Percentiles rank a stretch among this genome's conserved stretches.
Evolutionary conservation across 2,329 filamentous ascomycete genomes (phyloP).

Genomic region (Penicillium capsulatum): DNA sequence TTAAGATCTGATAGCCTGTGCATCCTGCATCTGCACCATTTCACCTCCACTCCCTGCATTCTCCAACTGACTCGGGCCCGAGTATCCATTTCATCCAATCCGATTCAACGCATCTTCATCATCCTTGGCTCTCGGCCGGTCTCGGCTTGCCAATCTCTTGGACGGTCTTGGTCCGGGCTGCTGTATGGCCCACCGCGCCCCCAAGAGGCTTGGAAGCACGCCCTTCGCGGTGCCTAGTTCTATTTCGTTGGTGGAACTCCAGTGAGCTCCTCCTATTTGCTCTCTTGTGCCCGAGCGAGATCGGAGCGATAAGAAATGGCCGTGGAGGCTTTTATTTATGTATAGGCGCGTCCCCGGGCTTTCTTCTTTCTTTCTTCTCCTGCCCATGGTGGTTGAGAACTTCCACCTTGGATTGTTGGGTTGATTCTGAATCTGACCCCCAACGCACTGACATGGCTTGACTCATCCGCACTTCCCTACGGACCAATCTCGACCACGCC

Average conservation of each 20-base stretch:
- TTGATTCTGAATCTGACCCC: too few species aligned
- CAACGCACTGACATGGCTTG: too few species aligned
- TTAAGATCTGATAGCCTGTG: too few species aligned
- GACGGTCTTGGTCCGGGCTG: conserved; percentile 1
- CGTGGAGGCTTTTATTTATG: conserved; percentile 5
- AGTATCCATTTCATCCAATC: too few species aligned
- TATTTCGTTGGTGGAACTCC: too few species aligned
- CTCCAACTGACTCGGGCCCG: too few species aligned
- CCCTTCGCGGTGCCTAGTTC: conserved; percentile 11
- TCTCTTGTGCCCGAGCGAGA: conserved; percentile 11
- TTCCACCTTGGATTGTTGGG: too few species aligned
- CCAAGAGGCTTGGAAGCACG: conserved; percentile 13
- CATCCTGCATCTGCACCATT: too few species aligned
- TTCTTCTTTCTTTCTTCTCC: neutral
- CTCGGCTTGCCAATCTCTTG: conserved; percentile 8
- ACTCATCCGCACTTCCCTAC: neutral
- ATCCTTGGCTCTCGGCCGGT: too few species aligned
- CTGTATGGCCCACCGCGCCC: neutral
- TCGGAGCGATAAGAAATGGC: conserved; percentile 17
- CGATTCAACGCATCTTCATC: too few species aligned
- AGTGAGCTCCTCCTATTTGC: too few species aligned
- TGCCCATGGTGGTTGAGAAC: neutral
- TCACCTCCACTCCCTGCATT: too few species aligned
- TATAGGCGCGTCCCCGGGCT: conserved; percentile 5
- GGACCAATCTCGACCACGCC: conserved; percentile 17